Base-by-base conservation (phyloP, 768 basidiomycete species). In the Suillus paluster region DNA sequence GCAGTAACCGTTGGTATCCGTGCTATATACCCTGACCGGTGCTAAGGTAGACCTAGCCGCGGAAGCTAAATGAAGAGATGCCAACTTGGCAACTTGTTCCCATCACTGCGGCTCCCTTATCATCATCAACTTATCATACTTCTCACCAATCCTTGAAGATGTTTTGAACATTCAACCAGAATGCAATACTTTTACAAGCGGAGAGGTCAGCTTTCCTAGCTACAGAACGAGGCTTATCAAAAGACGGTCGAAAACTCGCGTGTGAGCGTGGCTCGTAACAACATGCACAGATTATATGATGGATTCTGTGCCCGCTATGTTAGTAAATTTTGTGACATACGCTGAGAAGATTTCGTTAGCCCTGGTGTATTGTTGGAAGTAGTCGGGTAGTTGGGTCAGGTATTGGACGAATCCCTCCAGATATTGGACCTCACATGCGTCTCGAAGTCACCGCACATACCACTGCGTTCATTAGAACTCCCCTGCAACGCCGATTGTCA, bases 41-140 rank as follows among this genome's bases (percentile, higher is more conserved):
- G 27, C 17, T n/a, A 30, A 33, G 49, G 49, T 50, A 33, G 25
- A 17, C 48, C 10, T 17, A n/a, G 27, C 30, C 10, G 30, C 49
- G 30, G 49, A n/a, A 17, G 23, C 30, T 41, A 55, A 39, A 55
- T 55, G 38, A 55, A 54, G 23, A 54, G 33, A 52, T 52, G 33
- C 50, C 50, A 52, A 23, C n/a, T 38, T 54, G 53, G 21, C 15
- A 17, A 38, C 7, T 53, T 21, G 33, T 11, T 52, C 19, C 15
- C 50, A 34, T 52, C 49, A 30, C 27, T 50, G 30, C 27, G 3
- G 36, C 34, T 54, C 12, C 19, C 49, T 30, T 52, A 52, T 52
- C 30, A 50, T 14, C 36, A 21, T 2, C 6, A 10, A 44, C 44
- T 45, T 14, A 45, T 23, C 45, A 23, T 44, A 30, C 27, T 49